A percentile compares a stretch with the other conserved stretches of the same genome.
phyloP scores from a whole-genome alignment of 177 flowering plant species.

The Tripterygium wilfordii region DNA sequence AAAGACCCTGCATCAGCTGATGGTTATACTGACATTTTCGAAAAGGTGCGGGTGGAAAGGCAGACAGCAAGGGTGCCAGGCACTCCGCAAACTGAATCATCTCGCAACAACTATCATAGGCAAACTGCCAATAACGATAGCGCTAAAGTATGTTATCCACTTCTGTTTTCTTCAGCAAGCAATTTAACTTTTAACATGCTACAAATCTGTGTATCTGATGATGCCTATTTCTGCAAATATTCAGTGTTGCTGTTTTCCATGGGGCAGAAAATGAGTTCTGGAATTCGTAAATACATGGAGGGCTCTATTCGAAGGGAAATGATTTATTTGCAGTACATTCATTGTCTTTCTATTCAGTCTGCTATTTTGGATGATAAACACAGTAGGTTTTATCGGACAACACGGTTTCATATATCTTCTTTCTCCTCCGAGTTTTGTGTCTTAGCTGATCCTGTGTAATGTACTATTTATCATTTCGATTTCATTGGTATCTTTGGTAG shows the following conservation, averaged over 20 bases:
- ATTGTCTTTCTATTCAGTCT: constrained; percentile 14
- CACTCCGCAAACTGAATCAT: constrained; percentile 9
- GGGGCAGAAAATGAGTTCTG: constrained; percentile 29
- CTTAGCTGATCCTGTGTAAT: too few species aligned
- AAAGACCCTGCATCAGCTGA: constrained; percentile 74
- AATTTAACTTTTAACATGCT: too few species aligned
- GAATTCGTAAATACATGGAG: constrained; percentile 23
- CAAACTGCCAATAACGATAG: constrained; percentile 7
- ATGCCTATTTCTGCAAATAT: constrained; percentile 1
- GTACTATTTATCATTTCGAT: too few species aligned
- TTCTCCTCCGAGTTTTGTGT: too few species aligned
- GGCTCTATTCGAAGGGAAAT: constrained; percentile 12
- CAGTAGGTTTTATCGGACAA: too few species aligned
- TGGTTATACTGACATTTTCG: constrained; percentile 72
- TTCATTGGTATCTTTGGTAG: too few species aligned
- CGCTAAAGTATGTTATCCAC: constrained; percentile 18
- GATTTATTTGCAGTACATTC: constrained; percentile 15
- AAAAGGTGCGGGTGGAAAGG: constrained; percentile 70
- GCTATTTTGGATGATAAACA: constrained; percentile 14
- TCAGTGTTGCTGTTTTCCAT: constrained; percentile 45
- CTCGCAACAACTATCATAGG: constrained; percentile 8
- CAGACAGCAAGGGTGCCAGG: constrained; percentile 18
- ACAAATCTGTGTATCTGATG: too few species aligned
- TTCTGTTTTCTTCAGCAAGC: not conserved
- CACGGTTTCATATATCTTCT: too few species aligned